Evolutionary conservation across 768 basidiomycete species (phyloP).

Genomic region (Coprinellus micaceus): DNA sequence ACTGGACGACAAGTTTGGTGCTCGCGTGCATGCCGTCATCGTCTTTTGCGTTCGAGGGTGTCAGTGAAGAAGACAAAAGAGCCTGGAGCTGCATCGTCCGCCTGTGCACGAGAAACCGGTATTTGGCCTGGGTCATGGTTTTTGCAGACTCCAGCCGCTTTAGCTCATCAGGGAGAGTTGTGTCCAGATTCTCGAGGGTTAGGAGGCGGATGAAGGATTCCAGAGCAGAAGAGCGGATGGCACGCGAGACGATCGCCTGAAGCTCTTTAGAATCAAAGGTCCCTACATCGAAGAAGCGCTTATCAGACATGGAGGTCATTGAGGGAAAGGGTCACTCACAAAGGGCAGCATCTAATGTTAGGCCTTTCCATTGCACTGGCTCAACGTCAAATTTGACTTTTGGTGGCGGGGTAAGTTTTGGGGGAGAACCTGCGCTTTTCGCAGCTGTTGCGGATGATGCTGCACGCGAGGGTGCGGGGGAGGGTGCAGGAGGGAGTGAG

Average conservation of each 20-base stretch:
- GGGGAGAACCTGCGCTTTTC: slow-evolving; percentile 16
- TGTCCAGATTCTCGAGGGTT: slow-evolving; percentile 58
- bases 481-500: slow-evolving; percentile 1
- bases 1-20: slow-evolving; percentile 47
- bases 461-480: slow-evolving; percentile 11
- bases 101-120: slow-evolving; percentile 63
- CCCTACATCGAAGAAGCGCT: slow-evolving; percentile 30
- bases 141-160: slow-evolving; percentile 54
- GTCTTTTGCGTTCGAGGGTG: slow-evolving; percentile 22
- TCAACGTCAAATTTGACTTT: slow-evolving; percentile 52
- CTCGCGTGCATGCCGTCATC: slow-evolving; percentile 37
- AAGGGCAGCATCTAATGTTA: slow-evolving; percentile 66
- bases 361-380: slow-evolving; percentile 61
- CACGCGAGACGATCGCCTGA: slow-evolving; percentile 67
- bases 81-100: slow-evolving; percentile 72
- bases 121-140: slow-evolving; percentile 55
- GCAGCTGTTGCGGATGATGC: slow-evolving; percentile 10
- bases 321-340: slow-evolving; percentile 31
- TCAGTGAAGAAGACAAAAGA: slow-evolving; percentile 48
- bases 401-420: slow-evolving; percentile 46
- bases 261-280: slow-evolving; percentile 60
- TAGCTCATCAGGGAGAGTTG: slow-evolving; percentile 53
- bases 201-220: slow-evolving; percentile 72
- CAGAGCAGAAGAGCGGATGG: slow-evolving; percentile 63
- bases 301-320: slow-evolving; percentile 3